Evolutionary conservation across 2,329 filamentous ascomycete species (phyloP), one percentile per base, ranked within the genome.

Genomic region (Microsporum canis): DNA sequence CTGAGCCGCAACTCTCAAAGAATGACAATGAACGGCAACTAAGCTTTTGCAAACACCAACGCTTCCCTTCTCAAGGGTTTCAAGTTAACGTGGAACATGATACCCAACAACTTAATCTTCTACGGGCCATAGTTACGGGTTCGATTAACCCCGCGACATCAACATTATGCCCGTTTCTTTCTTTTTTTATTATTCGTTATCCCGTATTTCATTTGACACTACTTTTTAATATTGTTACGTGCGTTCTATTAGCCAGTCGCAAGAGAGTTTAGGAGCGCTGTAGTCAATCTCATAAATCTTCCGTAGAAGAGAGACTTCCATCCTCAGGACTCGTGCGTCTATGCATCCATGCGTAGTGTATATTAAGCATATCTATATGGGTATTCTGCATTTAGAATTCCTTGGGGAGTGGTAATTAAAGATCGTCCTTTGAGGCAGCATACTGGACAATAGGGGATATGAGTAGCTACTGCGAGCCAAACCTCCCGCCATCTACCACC

Each of bases 11-110:
- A 88, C 83, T 96, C 91, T 69, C 91, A 97, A 82, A 86, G 94
- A 75, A 89, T 94, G 86, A 95, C 91, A 68, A 95, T 97, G 91
- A 99, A 97, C 79, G 94, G 94, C 76, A 96, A 97, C 82, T 96
- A 91, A 73, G 64, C 14, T 34, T 17, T 47, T 67, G 29, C 36
- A 27, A 33, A n/a, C n/a, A 41, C 27, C 38, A 57, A 36, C 53
- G 17, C 27, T 58, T n/a, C 36, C 39, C 56, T 43, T 41, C 39
- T 43, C n/a, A 27, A 41, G 36, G 36, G 36, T 45, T 41, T 41
- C 39, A 58, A 36, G 36, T 55, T 31, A 55, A 55, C 49, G 49
- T 55, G 49, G 49, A 55, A 55, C 49, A 55, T 55, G 49, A 55
- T 55, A 55, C 49, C 49, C 49, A 55, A 55, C 49, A 33, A 55